These are phyloP conservation scores for Vaccinium myrtillus DNA, from an alignment of 148 eudicot species.

Conservation along the genomic window DNA sequence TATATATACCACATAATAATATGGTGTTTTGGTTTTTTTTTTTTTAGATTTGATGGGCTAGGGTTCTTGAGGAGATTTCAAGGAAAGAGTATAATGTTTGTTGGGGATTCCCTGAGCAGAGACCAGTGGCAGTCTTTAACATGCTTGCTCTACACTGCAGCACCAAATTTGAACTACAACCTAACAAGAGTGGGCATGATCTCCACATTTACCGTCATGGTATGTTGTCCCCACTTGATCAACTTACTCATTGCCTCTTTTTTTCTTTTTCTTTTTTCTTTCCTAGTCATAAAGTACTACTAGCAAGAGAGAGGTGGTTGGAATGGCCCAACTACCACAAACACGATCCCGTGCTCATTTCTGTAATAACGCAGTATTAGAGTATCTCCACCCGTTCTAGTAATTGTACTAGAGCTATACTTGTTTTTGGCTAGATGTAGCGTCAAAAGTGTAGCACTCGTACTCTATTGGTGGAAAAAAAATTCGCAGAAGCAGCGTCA, in stretches of 20 bases:
- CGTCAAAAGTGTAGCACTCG: too few species aligned
- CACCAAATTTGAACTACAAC: not conserved
- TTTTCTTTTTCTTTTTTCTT: not conserved
- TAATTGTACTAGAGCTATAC: not conserved
- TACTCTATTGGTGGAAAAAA: too few species aligned
- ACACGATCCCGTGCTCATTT: not conserved
- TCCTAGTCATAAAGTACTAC: not conserved
- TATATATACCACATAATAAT: not conserved
- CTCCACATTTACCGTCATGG: conserved; percentile 7
- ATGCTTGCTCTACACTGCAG: conserved; percentile 13
- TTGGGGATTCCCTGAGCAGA: conserved; percentile 10
- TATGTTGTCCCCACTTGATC: not conserved
- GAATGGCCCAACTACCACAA: not conserved
- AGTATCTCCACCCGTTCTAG: not conserved
- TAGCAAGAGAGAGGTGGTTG: not conserved
- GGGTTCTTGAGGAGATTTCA: conserved; percentile 10
- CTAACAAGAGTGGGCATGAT: conserved; percentile 3
- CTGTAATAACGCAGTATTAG: not conserved
- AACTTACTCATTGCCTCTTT: not conserved
- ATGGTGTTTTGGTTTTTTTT: not conserved
- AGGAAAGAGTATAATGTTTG: conserved; percentile 17
- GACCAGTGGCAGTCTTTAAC: conserved; percentile 16
- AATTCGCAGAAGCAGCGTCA: too few species aligned
- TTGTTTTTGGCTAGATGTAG: too few species aligned
- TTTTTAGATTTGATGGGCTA: conserved; percentile 9